These are phyloP conservation scores for Collybiopsis confluens DNA, from an alignment of 768 basidiomycete genomes.

Conservation along the genomic window DNA sequence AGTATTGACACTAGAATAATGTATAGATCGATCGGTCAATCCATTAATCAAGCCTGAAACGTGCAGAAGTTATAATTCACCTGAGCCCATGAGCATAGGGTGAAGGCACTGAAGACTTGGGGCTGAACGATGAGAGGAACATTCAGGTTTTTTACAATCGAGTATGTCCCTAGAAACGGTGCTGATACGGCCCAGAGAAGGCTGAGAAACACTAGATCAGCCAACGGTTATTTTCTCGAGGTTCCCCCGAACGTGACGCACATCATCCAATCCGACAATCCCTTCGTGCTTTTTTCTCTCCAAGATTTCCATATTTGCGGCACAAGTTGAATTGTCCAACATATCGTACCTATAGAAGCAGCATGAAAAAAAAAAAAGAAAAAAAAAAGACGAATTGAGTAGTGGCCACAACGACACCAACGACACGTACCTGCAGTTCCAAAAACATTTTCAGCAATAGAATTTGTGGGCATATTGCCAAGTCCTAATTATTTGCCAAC, in stretches of 20 bases:
- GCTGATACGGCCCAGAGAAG: constrained; percentile 59
- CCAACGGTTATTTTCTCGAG: background rate
- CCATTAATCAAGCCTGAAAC: constrained; percentile 37
- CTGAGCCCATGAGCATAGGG: constrained; percentile 6
- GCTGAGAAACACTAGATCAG: constrained; percentile 22
- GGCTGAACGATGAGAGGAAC: constrained; percentile 71
- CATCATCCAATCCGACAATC: constrained; percentile 69
- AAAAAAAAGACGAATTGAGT: too few species aligned
- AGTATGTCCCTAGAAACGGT: constrained; percentile 63
- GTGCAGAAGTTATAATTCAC: background rate
- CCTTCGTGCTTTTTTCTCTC: constrained; percentile 60
- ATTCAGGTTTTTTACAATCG: constrained; percentile 59
- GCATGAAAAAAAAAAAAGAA: too few species aligned
- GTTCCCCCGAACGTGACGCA: constrained; percentile 23
- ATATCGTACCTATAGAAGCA: constrained; percentile 60
- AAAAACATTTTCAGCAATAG: constrained; percentile 59
- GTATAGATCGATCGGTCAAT: too few species aligned
- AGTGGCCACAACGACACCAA: too few species aligned
- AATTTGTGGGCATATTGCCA: constrained; percentile 45
- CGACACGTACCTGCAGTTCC: constrained; percentile 61
- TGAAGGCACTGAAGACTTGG: constrained; percentile 47
- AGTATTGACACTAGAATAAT: constrained; percentile 67
- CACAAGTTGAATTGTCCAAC: constrained; percentile 66
- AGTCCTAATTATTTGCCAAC: too few species aligned
- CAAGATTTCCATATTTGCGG: constrained; percentile 77